These are phyloP conservation scores for Aspergillus ustus DNA, from an alignment of 2,329 filamentous ascomycete genomes.

Conservation along the genomic window DNA sequence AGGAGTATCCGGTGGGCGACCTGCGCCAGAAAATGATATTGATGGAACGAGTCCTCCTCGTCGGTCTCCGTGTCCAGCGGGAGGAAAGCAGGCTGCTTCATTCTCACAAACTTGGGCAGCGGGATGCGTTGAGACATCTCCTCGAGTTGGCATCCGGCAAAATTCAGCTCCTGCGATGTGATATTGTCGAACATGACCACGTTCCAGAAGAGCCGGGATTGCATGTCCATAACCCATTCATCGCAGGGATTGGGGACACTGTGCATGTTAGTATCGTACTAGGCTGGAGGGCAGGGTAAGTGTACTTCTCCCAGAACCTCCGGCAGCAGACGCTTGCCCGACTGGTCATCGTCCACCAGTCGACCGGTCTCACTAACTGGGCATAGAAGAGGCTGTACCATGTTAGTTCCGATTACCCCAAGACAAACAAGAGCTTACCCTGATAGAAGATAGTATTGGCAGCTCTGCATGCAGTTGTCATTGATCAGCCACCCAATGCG, in stretches of 20 bases:
- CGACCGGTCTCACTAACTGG: not conserved
- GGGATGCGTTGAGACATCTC: not conserved
- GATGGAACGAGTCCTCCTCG: not conserved
- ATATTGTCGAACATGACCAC: slow-evolving; percentile 1
- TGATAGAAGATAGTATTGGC: slow-evolving; percentile 1
- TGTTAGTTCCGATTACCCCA: not conserved
- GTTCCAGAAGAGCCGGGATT: not conserved
- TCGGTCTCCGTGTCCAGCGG: not conserved
- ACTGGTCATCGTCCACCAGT: slow-evolving; percentile 7
- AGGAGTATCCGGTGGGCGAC: slow-evolving; percentile 3
- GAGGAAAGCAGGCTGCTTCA: not conserved
- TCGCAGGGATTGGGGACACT: not conserved
- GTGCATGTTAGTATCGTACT: not conserved
- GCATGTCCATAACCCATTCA: not conserved
- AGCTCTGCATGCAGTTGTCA: slow-evolving; percentile 3
- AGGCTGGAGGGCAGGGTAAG: not conserved
- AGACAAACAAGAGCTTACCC: not conserved
- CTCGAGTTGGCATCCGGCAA: not conserved
- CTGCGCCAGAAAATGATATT: slow-evolving; percentile 5
- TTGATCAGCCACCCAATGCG: not conserved
- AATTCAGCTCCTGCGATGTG: not conserved
- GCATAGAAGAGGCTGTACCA: not conserved
- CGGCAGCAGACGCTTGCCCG: not conserved
- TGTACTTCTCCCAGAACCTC: slow-evolving; percentile 4
- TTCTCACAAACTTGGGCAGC: not conserved